Evolutionary conservation across 257 asterid genomes (phyloP).

Genomic region (Solanum raphanifolium): DNA sequence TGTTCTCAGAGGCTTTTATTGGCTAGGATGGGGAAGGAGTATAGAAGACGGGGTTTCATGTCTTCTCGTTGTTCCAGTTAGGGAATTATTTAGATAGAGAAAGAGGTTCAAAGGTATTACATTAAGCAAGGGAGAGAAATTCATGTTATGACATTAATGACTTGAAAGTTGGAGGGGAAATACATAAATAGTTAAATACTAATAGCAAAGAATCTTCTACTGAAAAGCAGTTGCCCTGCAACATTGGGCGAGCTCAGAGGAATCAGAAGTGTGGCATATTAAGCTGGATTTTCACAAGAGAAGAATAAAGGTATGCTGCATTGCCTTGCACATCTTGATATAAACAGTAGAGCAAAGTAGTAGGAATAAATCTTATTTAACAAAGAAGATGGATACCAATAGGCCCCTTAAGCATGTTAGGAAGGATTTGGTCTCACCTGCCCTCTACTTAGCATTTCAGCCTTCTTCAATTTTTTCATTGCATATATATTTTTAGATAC

Average conservation of each 20-base stretch:
- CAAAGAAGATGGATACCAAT: not conserved
- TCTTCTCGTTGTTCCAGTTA: not conserved
- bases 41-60: not conserved
- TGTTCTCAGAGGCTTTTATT: not conserved
- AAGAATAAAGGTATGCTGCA: not conserved
- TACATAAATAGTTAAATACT: not conserved
- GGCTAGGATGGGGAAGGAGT: not conserved
- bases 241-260: not conserved
- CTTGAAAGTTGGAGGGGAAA: not conserved
- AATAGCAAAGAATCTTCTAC: not conserved
- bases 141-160: not conserved
- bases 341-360: not conserved
- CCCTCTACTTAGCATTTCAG: slow-evolving; percentile 87
- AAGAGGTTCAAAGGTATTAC: not conserved
- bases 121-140: not conserved
- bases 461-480: slow-evolving; percentile 80
- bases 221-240: not conserved
- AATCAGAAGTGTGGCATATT: not conserved
- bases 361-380: not conserved
- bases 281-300: not conserved
- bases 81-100: not conserved
- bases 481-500: slow-evolving; percentile 62
- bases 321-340: not conserved
- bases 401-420: not conserved
- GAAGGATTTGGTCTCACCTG: slow-evolving; percentile 42